Base-by-base conservation (phyloP, 108 stramenopile species). In the Cylindrotheca fusiformis region DNA sequence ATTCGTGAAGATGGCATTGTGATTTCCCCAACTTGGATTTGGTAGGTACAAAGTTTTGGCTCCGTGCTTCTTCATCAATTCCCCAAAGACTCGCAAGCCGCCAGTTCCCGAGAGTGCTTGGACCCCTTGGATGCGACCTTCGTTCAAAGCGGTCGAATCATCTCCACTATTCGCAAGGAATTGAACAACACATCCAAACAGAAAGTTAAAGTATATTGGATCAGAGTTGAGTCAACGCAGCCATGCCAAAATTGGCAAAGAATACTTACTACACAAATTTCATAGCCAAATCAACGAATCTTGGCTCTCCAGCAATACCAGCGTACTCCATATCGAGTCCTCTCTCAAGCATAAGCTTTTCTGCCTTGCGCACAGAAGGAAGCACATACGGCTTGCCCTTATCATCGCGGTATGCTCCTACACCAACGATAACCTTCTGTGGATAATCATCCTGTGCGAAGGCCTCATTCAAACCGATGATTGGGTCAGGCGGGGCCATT, bases 1-100 rank as follows among this genome's bases (percentile, higher is more conserved):
- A 74, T 96, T 85, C 26, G 67, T 62, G 51, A 97, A 89, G 63
- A 99, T 98, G 26, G 94, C 87, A 71, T 92, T 91, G 80, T 99
- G 99, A 74, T 99, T 99, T 4, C 96, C 98, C 96, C 97, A 98
- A 24, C 97, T 96, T 5, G 98, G 98, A 78, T 97, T 87, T 14
- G 99, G 97, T 6, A 98, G 63, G 77, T 97, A 97, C 61, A 99
- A 95, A 56, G 84, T 73, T 48, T 58, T 80, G 47, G 85, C 84
- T 19, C 89, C 93, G 75, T 95, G 94, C 52, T 75, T 72, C 27
- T 73, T 72, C 54, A 96, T 65, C 55, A 98, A 69, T 67, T 97
- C 95, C 20, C 96, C 97, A 58, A 81, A 80, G 0, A 99, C 90
- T 23, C 97, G 90, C 45, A 97, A 88, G 8, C 97, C 97, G 24